Base-by-base conservation (phyloP, 2,329 filamentous ascomycete genomes). In the Immersiporthe knoxdaviesiana region DNA sequence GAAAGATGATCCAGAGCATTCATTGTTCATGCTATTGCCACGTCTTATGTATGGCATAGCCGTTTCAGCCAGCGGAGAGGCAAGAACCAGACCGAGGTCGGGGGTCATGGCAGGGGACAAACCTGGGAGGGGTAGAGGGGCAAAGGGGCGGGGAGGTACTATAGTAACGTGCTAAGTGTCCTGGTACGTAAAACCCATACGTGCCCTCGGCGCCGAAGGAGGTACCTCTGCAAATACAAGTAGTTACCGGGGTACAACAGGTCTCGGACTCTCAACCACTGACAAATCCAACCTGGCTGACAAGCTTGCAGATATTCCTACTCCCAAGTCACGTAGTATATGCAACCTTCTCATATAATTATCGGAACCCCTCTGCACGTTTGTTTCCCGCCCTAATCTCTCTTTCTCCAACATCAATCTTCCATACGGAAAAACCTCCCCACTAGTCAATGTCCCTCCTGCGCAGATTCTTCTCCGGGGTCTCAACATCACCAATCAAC, bases 381-480 rank as follows among this genome's bases (percentile, higher is more conserved):
- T 35, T 39, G 37, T n/a, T 30, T 16, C 24, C 30, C 41, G 24
- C 21, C 41, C 10, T 8, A 18, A 16, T 44, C 11, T 71, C 66
- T 67, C 71, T 63, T 35, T 35, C 35, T 35, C 35, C 70, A 50
- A 14, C 30, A 44, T 70, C 70, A 72, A 27, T 67, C 59, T 66
- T 67, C 67, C 65, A 70, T 56, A 66, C 67, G 74, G 74, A 76
- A 65, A 74, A 76, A 65, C 74, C 37, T 56, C 59, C 52, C 74
- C 41, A 56, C 59, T 50, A 66, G 70, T 74, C 73, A 72, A 88
- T 88, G 85, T 92, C 89, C 83, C 85, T 95, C 81, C 82, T 92
- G 77, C 87, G 89, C 77, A 85, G 88, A 78, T 85, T 97, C 78
- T 96, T 97, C 81, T 84, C 84, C 75, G 63, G 56, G 50, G 56